These are phyloP conservation scores for Yarrowia hollandica DNA, from an alignment of 805 yeast genomes.

Conservation along the genomic window DNA sequence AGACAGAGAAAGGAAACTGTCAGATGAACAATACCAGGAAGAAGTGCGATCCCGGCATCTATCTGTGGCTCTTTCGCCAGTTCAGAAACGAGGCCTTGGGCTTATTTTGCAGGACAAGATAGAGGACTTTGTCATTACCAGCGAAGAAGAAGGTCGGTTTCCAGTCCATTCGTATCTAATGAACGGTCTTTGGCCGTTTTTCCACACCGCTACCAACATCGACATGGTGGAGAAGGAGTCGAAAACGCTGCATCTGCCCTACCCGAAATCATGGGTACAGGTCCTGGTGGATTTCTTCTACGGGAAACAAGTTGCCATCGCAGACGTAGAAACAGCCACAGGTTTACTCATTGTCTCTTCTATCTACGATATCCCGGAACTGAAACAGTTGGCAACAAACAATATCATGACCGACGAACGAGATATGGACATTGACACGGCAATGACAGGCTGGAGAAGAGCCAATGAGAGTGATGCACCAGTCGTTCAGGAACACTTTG, in stretches of 20 bases:
- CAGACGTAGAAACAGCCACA: not conserved
- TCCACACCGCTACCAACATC: not conserved
- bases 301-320: not conserved
- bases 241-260: not conserved
- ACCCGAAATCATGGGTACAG: not conserved
- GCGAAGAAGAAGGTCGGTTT: not conserved
- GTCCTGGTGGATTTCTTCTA: not conserved
- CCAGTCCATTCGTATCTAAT: not conserved
- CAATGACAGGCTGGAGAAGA: not conserved
- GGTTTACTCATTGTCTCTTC: not conserved
- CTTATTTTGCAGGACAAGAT: not conserved
- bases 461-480: not conserved
- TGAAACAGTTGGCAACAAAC: not conserved
- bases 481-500: not conserved
- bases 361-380: not conserved
- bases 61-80: not conserved
- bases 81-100: not conserved
- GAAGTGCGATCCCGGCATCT: too few species aligned
- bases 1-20: too few species aligned
- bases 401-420: not conserved
- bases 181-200: not conserved
- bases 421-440: not conserved
- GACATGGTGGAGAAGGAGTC: not conserved
- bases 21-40: too few species aligned
- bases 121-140: not conserved